Conservation (phyloP, 1,284 basidiomycete genomes). For the Sanghuangporus weigelae region DNA sequence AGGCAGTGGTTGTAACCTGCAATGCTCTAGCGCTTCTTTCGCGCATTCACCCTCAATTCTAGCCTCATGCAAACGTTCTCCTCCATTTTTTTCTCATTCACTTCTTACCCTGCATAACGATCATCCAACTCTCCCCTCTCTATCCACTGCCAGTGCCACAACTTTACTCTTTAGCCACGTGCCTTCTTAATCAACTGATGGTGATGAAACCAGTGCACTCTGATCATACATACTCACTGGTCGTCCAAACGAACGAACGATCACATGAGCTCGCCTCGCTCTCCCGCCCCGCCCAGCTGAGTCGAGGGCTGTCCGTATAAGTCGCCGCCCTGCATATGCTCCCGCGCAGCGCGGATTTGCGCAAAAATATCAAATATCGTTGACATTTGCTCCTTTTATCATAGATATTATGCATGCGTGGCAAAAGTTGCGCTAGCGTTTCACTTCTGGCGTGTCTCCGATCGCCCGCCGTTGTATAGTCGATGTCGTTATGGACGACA, state of each 20-base stretch:
- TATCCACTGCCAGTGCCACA: not conserved
- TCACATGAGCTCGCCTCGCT: not conserved
- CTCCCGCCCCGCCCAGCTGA: not conserved
- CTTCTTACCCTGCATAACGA: not conserved
- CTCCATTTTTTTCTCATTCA: not conserved
- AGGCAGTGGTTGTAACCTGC: not conserved
- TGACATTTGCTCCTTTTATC: not conserved
- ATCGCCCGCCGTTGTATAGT: not conserved
- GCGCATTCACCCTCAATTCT: not conserved
- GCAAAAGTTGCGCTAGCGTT: not conserved
- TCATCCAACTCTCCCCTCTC: not conserved
- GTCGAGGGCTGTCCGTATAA: not conserved
- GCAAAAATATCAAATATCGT: not conserved
- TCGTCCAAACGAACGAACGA: not conserved
- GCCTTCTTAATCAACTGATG: slow-evolving; percentile 1
- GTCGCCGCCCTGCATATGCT: not conserved
- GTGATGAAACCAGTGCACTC: slow-evolving; percentile 1
- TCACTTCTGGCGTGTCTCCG: not conserved
- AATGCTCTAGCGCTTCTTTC: not conserved
- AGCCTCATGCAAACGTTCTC: not conserved
- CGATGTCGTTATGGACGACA: not conserved
- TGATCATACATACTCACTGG: not conserved
- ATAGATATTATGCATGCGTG: not conserved
- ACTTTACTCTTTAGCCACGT: not conserved
- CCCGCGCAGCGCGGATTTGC: not conserved